A percentile compares a stretch with the other conserved stretches of the same genome.
These are phyloP conservation scores for Russula sp. DNA, from an alignment of 768 basidiomycete genomes.

Conservation along the genomic window DNA sequence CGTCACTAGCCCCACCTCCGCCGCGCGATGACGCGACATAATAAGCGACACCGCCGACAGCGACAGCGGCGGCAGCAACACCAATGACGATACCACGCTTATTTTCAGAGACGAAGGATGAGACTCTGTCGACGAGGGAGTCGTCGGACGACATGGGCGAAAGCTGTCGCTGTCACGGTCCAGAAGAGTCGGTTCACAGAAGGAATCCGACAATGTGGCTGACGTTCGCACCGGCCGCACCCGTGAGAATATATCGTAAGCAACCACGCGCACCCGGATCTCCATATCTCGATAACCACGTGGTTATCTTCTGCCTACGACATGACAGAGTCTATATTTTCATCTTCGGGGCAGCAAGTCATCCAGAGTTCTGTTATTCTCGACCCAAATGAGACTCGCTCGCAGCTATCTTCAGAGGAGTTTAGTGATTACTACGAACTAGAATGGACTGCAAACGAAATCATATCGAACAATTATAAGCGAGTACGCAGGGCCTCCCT, in stretches of 20 bases:
- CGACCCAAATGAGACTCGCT: slow-evolving; percentile 34
- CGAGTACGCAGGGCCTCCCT: slow-evolving; percentile 42
- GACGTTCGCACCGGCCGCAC: neutral
- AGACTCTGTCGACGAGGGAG: slow-evolving; percentile 54
- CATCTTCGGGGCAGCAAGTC: slow-evolving; percentile 56
- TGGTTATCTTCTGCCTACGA: neutral
- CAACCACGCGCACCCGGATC: neutral
- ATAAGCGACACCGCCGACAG: slow-evolving; percentile 71
- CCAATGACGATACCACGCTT: slow-evolving; percentile 70
- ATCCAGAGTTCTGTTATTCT: slow-evolving; percentile 53
- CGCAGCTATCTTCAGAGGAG: slow-evolving; percentile 31
- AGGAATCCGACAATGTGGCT: neutral
- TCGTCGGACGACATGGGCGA: slow-evolving; percentile 30
- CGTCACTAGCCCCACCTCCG: slow-evolving; percentile 26
- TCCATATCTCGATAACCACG: slow-evolving; percentile 6
- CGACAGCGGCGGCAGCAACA: slow-evolving; percentile 63
- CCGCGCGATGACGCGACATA: slow-evolving; percentile 55
- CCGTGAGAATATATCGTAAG: slow-evolving; percentile 12
- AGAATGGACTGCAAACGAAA: slow-evolving; percentile 53
- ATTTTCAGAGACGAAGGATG: slow-evolving; percentile 68
- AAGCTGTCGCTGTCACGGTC: neutral
- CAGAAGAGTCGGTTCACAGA: neutral
- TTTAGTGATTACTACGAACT: slow-evolving; percentile 74
- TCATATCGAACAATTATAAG: slow-evolving; percentile 58
- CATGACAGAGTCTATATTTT: slow-evolving; percentile 35